Evolutionary conservation across 2,329 filamentous ascomycete genomes (phyloP), one percentile per base, ranked within the genome.

Genomic region (Venturia asperata): DNA sequence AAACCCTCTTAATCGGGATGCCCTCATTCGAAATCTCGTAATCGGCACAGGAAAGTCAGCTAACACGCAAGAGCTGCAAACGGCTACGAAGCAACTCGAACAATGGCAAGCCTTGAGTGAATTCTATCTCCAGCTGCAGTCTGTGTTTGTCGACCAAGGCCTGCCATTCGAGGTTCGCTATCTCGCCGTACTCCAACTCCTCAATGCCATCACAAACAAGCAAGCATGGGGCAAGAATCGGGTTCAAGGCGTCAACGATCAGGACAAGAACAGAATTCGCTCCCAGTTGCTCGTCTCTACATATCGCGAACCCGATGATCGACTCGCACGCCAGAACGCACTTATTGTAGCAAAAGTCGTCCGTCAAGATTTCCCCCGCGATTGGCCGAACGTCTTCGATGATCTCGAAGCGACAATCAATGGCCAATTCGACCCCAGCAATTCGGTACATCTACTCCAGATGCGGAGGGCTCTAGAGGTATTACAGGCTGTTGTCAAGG

Each of bases 301-400:
- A 1, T 81, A 96, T 58, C 83, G 86, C 70, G 93, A 97, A 74
- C 83, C 85, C 0, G 87, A 93, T 68, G 82, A 83, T 65, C 84
- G 86, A 58, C 81, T 99, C 39, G 91, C 91, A 21, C 77, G 95
- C 41, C 92, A 97, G 72, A 96, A 95, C 79, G 90, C 93, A 17
- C 80, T 97, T 34, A 88, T 94, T 65, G 82, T 92, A 55, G 90
- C 92, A 19, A 97, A 96, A 77, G 87, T 97, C 66, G 83, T 94
- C 66, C 85, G 94, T 66, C 90, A 91, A 74, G 94, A 97, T 74
- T 97, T 90, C 74, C 93, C 93, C 0, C 80, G 84, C 62, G 89
- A 96, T 67, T 99, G 94, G 94, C 74, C 76, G 45, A 72, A 75
- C 43, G 68, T 78, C 1, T 76, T 78, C 67, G 71, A 75, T 27